These are phyloP conservation scores for Exserohilum turcica DNA, from an alignment of 2,329 filamentous ascomycete species.

Conservation along the genomic window DNA sequence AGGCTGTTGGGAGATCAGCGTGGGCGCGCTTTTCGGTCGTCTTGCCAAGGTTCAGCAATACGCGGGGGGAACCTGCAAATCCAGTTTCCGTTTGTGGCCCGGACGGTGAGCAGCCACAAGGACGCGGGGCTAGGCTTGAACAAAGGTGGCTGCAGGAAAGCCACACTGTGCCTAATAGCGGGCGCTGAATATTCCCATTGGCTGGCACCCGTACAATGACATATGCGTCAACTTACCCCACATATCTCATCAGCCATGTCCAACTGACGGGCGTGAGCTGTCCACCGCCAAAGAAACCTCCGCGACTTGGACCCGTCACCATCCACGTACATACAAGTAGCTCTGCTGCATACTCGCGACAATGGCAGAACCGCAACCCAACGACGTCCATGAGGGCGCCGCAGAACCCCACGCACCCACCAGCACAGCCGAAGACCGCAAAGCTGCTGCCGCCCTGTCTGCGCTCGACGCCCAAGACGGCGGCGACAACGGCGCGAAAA, in stretches of 20 bases:
- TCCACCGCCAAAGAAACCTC: neutral
- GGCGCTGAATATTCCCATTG: slow-evolving; percentile 23
- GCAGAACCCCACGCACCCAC: slow-evolving; percentile 53
- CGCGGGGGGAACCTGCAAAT: neutral
- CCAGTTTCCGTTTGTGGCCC: neutral
- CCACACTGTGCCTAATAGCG: slow-evolving; percentile 16
- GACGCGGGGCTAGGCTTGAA: neutral
- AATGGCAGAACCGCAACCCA: slow-evolving; percentile 68
- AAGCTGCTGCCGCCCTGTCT: slow-evolving; percentile 74
- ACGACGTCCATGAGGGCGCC: slow-evolving; percentile 64
- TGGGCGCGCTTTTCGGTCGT: neutral
- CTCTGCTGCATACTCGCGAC: slow-evolving; percentile 25
- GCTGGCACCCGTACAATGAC: neutral
- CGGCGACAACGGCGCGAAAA: slow-evolving; percentile 56
- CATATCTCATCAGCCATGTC: slow-evolving; percentile 2
- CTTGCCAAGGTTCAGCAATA: neutral
- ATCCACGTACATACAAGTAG: too few species aligned
- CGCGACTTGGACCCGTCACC: neutral
- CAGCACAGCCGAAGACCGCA: slow-evolving; percentile 74
- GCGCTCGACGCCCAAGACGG: slow-evolving; percentile 64
- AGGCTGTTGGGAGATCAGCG: neutral
- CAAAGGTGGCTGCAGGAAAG: neutral
- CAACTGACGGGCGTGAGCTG: too few species aligned
- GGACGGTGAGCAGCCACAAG: too few species aligned
- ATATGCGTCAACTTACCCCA: slow-evolving; percentile 12